These are phyloP conservation scores for Neofusicoccum sp. DNA, from an alignment of 2,329 filamentous ascomycete species.

Conservation along the genomic window DNA sequence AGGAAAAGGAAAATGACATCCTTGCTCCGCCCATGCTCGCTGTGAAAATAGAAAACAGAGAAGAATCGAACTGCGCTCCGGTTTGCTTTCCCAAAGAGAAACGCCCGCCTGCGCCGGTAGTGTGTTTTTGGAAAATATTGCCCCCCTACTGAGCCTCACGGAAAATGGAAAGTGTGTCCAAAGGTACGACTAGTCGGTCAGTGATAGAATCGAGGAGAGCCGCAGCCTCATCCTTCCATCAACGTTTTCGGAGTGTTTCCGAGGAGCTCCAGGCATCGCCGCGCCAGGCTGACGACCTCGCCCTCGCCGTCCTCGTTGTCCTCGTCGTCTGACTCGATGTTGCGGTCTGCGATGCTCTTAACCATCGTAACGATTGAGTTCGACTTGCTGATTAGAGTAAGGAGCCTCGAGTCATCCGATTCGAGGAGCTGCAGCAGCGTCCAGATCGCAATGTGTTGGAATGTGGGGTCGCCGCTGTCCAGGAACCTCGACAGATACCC, in stretches of 20 bases:
- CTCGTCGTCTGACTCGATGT: slow-evolving; percentile 82
- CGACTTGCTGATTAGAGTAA: slow-evolving; percentile 82
- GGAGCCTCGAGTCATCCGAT: slow-evolving; percentile 87
- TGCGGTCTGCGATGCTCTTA: slow-evolving; percentile 83
- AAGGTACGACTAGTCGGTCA: neutral
- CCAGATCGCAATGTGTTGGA: slow-evolving; percentile 99
- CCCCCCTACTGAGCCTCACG: neutral
- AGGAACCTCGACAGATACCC: slow-evolving; percentile 93
- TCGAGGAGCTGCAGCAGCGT: slow-evolving; percentile 93
- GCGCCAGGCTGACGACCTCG: slow-evolving; percentile 87
- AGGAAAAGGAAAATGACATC: slow-evolving; percentile 17
- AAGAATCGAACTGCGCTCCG: neutral
- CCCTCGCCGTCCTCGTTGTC: slow-evolving; percentile 87
- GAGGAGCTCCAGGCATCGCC: slow-evolving; percentile 83
- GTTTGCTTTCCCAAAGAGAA: slow-evolving; percentile 1
- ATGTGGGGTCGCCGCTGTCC: slow-evolving; percentile 90
- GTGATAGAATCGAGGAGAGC: neutral
- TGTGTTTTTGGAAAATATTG: slow-evolving; percentile 7
- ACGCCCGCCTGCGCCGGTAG: slow-evolving; percentile 15
- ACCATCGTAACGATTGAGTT: slow-evolving; percentile 92
- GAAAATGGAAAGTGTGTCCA: slow-evolving; percentile 1
- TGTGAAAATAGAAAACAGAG: slow-evolving; percentile 15
- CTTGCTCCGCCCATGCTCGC: slow-evolving; percentile 20
- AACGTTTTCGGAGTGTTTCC: slow-evolving; percentile 76
- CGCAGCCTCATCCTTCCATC: slow-evolving; percentile 65